phyloP scores from a whole-genome alignment of 768 basidiomycete species.

The Agrocybe pediades region DNA sequence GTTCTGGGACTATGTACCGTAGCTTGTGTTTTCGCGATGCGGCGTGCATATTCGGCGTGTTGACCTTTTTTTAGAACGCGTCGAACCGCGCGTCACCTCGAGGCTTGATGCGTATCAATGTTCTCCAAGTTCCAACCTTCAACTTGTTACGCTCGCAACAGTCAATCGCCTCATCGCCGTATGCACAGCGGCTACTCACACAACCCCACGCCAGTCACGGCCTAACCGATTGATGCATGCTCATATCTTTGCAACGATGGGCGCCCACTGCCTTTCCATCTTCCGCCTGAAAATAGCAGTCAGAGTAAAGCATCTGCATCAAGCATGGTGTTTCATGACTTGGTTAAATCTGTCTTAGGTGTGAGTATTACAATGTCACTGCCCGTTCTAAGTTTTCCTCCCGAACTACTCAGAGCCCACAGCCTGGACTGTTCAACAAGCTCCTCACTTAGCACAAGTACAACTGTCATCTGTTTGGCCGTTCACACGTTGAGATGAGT shows the following conservation, averaged over 20 bases:
- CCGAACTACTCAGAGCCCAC: not conserved
- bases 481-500: not conserved
- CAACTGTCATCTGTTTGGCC: not conserved
- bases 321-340: not conserved
- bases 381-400: not conserved
- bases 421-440: not conserved
- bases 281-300: not conserved
- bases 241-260: not conserved
- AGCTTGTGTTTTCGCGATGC: no score
- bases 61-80: no score
- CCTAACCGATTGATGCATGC: not conserved
- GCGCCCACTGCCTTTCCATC: not conserved
- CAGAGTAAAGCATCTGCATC: no score
- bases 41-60: no score
- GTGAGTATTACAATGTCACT: no score
- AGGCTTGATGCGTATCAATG: no score
- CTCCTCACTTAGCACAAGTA: not conserved
- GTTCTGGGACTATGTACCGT: no score
- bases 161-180: no score
- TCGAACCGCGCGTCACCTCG: no score
- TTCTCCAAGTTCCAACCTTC: no score
- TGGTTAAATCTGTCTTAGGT: not conserved
- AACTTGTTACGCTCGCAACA: not conserved
- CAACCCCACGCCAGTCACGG: not conserved
- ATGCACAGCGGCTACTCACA: no score